Conservation (phyloP, 2,329 filamentous ascomycete species). For the Colletotrichum coccodes region DNA sequence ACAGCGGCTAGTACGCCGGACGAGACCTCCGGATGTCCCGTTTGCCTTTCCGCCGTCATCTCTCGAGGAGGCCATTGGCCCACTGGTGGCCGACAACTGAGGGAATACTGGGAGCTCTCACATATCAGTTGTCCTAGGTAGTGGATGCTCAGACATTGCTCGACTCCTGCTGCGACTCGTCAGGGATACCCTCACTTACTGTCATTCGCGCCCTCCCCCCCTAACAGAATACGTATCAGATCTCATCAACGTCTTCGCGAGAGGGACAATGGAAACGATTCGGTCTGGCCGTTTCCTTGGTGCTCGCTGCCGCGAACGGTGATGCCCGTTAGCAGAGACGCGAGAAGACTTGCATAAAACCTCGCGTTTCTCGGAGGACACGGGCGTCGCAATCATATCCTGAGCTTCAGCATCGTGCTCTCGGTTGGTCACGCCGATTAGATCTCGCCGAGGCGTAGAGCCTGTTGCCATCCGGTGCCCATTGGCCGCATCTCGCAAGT, state of each 20-base stretch:
- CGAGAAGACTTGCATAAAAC: not conserved
- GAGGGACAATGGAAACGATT: not conserved
- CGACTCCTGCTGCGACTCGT: not conserved
- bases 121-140: conserved; percentile 15
- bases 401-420: not conserved
- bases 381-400: not conserved
- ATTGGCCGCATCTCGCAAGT: not conserved
- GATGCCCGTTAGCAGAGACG: not conserved
- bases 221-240: conserved; percentile 14
- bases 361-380: no score
- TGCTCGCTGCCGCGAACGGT: not conserved
- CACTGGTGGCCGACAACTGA: not conserved
- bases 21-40: conserved; percentile 18
- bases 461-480: not conserved
- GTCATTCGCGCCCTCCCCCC: conserved; percentile 11
- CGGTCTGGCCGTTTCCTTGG: not conserved
- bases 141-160: conserved; percentile 24
- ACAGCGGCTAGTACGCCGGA: conserved; percentile 22
- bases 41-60: conserved; percentile 7
- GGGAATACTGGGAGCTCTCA: conserved; percentile 15
- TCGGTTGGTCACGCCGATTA: conserved; percentile 1
- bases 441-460: conserved; percentile 11
- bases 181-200: conserved; percentile 21
- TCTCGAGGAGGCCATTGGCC: not conserved
- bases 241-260: conserved; percentile 13